Evolutionary conservation across 768 basidiomycete species (phyloP), one percentile per base, ranked within the genome.

Genomic region (Cubamyces lactineus): DNA sequence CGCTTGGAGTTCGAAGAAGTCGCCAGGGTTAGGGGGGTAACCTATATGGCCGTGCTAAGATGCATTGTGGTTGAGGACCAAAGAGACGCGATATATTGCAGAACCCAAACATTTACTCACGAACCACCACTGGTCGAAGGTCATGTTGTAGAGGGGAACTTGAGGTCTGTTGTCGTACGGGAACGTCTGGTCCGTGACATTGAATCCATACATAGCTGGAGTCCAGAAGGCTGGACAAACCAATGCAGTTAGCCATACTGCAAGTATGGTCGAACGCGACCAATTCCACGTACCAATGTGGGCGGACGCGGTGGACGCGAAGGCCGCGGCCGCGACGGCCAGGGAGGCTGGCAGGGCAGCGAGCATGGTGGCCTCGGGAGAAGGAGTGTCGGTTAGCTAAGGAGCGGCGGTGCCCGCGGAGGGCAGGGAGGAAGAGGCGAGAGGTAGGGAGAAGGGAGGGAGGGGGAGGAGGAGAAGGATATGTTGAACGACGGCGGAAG

Each of bases 1-100:
- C 0, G 83, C 88, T 0, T 83, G 82, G 41, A 89, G 80, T 34
- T 82, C 76, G 65, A 88, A 84, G 69, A 86, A 71, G 69, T 86
- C 84, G 4, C 77, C 78, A 0, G 72, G 63, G 68, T 86, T 79
- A 2, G 89, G 88, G 0, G 88, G 87, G 60, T 80, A 72, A 55
- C 70, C 74, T 40, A 86, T 81, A 70, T 87, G 86, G 56, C 75
- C 75, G 66, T 89, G 86, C 61, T 67, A 15, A 2, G 21, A 28
- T 8, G 1, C 3, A 21, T 34, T 41, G 21, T 8, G 8, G 3
- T 30, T 24, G 15, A 28, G 61, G 12, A 16, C 26, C 16, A 5
- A 2, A 15, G 30, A 30, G 47, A 11, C 16, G 64, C 63, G 39
- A 38, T 53, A 26, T 11, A 13, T 21, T 16, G 53, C 7, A 21